Evolutionary conservation across 1,139 yeast species (phyloP), one percentile per base, ranked within the genome.

Genomic region (Nakaseomyces delphensis): DNA sequence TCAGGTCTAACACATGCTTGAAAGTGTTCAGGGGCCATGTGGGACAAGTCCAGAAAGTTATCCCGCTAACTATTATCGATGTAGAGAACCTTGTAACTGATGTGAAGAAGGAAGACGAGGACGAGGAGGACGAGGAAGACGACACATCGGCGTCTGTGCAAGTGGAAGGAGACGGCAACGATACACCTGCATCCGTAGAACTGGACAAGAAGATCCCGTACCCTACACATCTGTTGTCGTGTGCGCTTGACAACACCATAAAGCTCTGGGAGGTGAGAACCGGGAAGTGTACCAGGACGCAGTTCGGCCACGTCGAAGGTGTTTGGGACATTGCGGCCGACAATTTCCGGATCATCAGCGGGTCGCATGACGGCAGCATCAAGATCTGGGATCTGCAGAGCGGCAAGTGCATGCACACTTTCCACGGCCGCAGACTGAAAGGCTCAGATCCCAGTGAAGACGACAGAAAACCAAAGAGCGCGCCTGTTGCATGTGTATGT

Each of bases 291-390:
- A 77, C 86, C 15, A 72, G 96, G 45, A 89, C 98, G 0, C 89
- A 91, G 60, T 89, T 89, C 65, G 98, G 98, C 4, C 98, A 91
- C 58, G 86, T 89, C 43, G 97, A 91, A 63, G 97, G 97, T 15
- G 95, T 91, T 15, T 89, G 97, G 96, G 85, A 91, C 33, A 83
- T 91, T 47, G 86, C 91, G 14, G 94, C 96, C 0, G 97, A 91
- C 66, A 87, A 91, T 36, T 91, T 91, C 70, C 73, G 98, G 51
- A 83, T 91, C 37, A 84, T 89, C 14, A 80, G 93, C 57, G 97
- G 96, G 2, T 91, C 96, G 1, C 96, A 89, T 58, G 97, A 91
- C 65, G 74, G 86, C 50, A 70, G 80, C 43, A 83, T 87, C 48
- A 91, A 91, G 63, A 85, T 91, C 5, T 91, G 97, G 97, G 98